Evolutionary conservation across 345 rosid genomes (phyloP).

Genomic region (Pugionium dolabratum): DNA sequence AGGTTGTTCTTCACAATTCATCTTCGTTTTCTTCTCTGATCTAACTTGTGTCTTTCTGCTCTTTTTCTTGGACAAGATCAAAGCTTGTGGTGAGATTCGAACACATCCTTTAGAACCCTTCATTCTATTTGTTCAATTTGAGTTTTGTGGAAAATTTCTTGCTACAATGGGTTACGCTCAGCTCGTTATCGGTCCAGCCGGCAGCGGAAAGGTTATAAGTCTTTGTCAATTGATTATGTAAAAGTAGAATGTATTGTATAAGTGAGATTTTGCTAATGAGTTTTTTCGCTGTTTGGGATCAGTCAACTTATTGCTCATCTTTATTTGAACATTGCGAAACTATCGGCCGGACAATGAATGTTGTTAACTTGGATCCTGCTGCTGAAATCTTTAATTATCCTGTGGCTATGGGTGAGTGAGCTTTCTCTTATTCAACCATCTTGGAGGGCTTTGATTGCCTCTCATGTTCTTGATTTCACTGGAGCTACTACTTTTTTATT

Average conservation of each 20-base stretch:
- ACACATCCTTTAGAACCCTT: conserved; percentile 57
- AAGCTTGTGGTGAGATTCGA: too few species aligned
- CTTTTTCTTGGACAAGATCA: too few species aligned
- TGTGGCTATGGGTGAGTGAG: conserved; percentile 73
- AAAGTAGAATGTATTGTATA: neutral
- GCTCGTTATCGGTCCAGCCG: conserved; percentile 80
- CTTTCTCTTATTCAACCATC: neutral
- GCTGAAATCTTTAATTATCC: conserved; percentile 91
- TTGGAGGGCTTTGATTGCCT: neutral
- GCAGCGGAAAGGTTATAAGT: conserved; percentile 78
- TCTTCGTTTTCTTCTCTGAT: too few species aligned
- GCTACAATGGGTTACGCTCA: conserved; percentile 77
- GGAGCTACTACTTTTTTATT: neutral
- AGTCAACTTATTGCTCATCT: conserved; percentile 94
- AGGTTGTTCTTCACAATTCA: too few species aligned
- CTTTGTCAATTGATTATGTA: neutral
- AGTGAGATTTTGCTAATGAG: neutral
- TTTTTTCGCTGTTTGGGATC: conserved; percentile 9
- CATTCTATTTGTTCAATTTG: conserved; percentile 48
- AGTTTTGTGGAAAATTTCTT: conserved; percentile 16
- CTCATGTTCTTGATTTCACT: conserved; percentile 8
- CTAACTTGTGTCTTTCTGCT: too few species aligned
- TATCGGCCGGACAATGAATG: conserved; percentile 58
- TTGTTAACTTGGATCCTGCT: conserved; percentile 91
- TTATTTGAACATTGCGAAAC: conserved; percentile 71